Conservation (phyloP, 192 early-diverging fungal genomes). For the Backusella morwellensis region DNA sequence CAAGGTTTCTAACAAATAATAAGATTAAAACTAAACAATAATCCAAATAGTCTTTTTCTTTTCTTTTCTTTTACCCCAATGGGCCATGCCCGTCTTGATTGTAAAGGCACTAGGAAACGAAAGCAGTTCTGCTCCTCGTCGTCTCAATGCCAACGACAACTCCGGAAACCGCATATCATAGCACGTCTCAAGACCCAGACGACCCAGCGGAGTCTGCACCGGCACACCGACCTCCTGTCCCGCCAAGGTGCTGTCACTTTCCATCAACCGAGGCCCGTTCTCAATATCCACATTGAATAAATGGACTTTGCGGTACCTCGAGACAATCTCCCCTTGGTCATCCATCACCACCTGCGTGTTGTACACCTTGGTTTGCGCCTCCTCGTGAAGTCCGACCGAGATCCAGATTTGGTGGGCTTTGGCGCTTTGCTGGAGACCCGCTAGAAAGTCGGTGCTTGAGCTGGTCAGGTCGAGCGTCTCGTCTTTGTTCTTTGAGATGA, state of each 20-base stretch:
- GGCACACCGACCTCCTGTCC: conserved; percentile 41
- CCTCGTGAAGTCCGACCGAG: conserved; percentile 79
- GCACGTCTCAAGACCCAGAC: conserved; percentile 64
- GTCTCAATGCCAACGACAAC: conserved; percentile 53
- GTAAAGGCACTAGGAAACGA: conserved; percentile 86
- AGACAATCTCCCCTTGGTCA: conserved; percentile 52
- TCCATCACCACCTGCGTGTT: conserved; percentile 73
- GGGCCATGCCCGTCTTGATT: conserved; percentile 73
- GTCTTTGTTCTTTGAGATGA: conserved; percentile 57
- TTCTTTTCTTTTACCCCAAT: conserved; percentile 60
- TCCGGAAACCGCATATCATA: conserved; percentile 86
- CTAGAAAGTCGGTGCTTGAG: conserved; percentile 51
- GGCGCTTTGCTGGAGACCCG: conserved; percentile 58
- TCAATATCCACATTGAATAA: conserved; percentile 73
- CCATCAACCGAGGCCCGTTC: conserved; percentile 46
- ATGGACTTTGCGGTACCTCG: conserved; percentile 74
- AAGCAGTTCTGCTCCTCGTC: conserved; percentile 65
- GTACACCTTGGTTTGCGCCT: conserved; percentile 40
- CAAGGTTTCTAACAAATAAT: conserved; percentile 51
- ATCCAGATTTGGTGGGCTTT: conserved; percentile 62
- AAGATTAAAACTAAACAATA: background rate
- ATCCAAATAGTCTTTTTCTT: background rate
- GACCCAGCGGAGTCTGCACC: conserved; percentile 51
- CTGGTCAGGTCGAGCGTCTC: conserved; percentile 52
- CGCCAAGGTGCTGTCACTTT: conserved; percentile 39